Percentiles rank a stretch among this genome's conserved stretches.
These are phyloP conservation scores for Candida buenavistaensis DNA, from an alignment of 1,139 yeast species.

Conservation along the genomic window DNA sequence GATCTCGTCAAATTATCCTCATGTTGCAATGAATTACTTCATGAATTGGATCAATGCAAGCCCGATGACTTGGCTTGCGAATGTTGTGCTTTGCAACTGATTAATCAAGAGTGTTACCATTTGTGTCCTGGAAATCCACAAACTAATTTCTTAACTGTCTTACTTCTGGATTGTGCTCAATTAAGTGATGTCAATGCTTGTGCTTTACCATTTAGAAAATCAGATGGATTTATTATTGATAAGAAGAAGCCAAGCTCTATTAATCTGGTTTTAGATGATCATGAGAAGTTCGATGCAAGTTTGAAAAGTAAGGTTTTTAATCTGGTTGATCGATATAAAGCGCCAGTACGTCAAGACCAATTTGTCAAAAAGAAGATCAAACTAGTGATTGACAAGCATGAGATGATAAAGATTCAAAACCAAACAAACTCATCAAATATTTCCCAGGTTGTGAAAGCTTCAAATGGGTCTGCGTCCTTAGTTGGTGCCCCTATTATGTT, in stretches of 20 bases:
- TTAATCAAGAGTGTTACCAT: conserved; percentile 44
- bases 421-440: conserved; percentile 1
- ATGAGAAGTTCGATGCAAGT: conserved; percentile 9
- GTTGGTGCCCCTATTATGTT: background rate
- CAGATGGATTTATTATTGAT: conserved; percentile 17
- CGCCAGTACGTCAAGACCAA: too few species aligned
- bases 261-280: conserved; percentile 4
- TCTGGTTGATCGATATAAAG: too few species aligned
- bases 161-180: conserved; percentile 45
- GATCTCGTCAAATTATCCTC: conserved; percentile 42
- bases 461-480: background rate
- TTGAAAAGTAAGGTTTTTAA: conserved; percentile 11
- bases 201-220: conserved; percentile 48
- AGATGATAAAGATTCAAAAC: background rate
- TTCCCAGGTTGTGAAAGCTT: background rate
- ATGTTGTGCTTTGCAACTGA: conserved; percentile 54
- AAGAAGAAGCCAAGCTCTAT: conserved; percentile 4
- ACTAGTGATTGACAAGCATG: conserved; percentile 9
- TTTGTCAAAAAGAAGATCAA: conserved; percentile 14
- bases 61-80: conserved; percentile 57
- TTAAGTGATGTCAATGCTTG: conserved; percentile 53
- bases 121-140: conserved; percentile 51
- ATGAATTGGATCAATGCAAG: conserved; percentile 47
- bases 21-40: conserved; percentile 48
- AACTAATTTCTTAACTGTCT: conserved; percentile 45